phyloP scores from a whole-genome alignment of 1,139 yeast species.

The Groenewaldozyma auringiensis region DNA sequence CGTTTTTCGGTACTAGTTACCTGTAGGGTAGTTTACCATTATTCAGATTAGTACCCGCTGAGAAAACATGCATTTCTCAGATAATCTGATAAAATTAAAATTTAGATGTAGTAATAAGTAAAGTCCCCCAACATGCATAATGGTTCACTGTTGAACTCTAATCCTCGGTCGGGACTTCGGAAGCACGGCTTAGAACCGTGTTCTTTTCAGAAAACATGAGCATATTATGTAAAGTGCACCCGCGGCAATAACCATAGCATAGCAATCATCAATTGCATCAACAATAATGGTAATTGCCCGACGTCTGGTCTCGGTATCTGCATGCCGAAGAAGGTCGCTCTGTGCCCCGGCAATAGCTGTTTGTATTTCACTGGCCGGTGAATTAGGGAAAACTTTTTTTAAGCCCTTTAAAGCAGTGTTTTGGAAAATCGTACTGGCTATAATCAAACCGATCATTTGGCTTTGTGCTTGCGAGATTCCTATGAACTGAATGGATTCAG shows the following conservation, averaged over 20 bases:
- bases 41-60: too few relatives aligned
- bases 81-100: too few relatives aligned
- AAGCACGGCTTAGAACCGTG: too few relatives aligned
- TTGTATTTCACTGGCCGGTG: background rate
- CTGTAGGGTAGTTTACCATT: too few relatives aligned
- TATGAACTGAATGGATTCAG: background rate
- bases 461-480: background rate
- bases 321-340: background rate
- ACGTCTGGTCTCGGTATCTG: background rate
- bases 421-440: background rate
- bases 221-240: background rate
- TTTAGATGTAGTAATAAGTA: too few relatives aligned
- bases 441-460: background rate
- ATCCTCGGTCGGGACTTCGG: too few relatives aligned
- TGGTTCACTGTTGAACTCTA: too few relatives aligned
- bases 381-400: background rate
- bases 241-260: background rate
- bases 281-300: background rate
- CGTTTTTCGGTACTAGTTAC: too few relatives aligned
- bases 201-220: background rate
- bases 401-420: background rate
- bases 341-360: background rate
- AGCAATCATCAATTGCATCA: background rate
- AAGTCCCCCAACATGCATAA: too few relatives aligned
- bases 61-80: too few relatives aligned